Percentiles rank a stretch among this genome's conserved stretches.
phyloP scores from a whole-genome alignment of 129 eudicot species.

The Flaveria robusta region DNA sequence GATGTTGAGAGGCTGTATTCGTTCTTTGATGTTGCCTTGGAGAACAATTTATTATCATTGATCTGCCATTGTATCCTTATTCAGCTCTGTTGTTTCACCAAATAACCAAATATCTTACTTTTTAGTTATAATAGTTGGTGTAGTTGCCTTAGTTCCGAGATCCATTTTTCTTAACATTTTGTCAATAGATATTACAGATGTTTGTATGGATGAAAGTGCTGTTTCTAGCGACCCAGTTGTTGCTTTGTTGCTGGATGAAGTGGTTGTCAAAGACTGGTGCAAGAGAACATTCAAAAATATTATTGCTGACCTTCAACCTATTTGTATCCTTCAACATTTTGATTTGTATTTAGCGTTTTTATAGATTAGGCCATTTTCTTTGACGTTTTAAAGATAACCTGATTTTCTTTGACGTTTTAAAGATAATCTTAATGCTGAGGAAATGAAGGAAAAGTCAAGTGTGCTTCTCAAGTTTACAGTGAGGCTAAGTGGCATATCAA shows the following conservation, averaged over 20 bases:
- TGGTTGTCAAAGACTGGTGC: slow-evolving; percentile 99
- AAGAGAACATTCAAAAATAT: slow-evolving; percentile 64
- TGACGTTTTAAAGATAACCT: slow-evolving; percentile 60
- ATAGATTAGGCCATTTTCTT: slow-evolving; percentile 22
- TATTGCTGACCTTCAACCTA: slow-evolving; percentile 51
- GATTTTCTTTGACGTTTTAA: slow-evolving; percentile 36
- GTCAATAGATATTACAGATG: slow-evolving; percentile 87
- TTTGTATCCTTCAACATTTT: slow-evolving; percentile 70
- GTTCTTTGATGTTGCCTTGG: slow-evolving; percentile 89
- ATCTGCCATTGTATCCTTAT: slow-evolving; percentile 95
- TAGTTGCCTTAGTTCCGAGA: slow-evolving; percentile 5
- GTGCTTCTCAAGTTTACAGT: slow-evolving; percentile 61
- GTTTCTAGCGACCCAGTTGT: slow-evolving; percentile 95
- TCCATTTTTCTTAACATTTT: slow-evolving; percentile 51
- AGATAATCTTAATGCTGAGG: slow-evolving; percentile 60
- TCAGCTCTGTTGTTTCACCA: slow-evolving; percentile 10
- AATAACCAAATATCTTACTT: slow-evolving; percentile 3
- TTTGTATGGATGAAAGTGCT: slow-evolving; percentile 99
- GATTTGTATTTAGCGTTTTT: background rate
- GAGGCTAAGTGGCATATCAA: slow-evolving; percentile 65
- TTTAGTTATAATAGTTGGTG: background rate
- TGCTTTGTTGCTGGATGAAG: slow-evolving; percentile 94
- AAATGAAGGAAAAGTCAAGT: slow-evolving; percentile 53
- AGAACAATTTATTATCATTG: slow-evolving; percentile 79
- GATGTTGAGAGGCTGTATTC: slow-evolving; percentile 83